Base-by-base conservation (phyloP, 2,329 filamentous ascomycete genomes). In the Cytospora piceae region DNA sequence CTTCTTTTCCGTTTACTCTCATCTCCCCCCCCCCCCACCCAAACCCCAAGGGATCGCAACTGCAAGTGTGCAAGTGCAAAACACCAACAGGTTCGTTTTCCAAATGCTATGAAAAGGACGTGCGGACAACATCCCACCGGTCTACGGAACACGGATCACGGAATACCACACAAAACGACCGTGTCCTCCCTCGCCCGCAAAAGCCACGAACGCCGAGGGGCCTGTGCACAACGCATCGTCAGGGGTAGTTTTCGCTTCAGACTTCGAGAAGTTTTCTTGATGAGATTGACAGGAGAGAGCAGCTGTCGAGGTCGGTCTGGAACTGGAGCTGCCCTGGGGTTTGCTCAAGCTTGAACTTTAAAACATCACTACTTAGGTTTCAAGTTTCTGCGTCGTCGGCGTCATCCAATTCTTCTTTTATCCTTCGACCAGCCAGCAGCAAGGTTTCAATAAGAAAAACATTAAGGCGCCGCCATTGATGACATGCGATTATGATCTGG, bases 401-500 rank as follows among this genome's bases (percentile, higher is more conserved):
- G 14, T 31, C 52, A 22, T 55, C 31, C 27, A 42, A 14, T 64
- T 24, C 55, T 22, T 22, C 32, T 24, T 39, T 39, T 24, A 42
- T 58, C 52, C n/a, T 27, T 52, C 46, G 63, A 54, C 58, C 39
- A 42, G 27, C 27, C 27, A 29, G 27, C 27, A 39, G 39, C 39
- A 42, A 42, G 39, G 39, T 42, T 42, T n/a, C 17, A 42, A 22
- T 9, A 24, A n/a, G 6, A 22, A 12, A 49, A 24, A 49, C n/a
- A 22, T 24, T 24, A 49, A n/a, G 46, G 34, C 34, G 8, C 8
- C 46, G 9, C 46, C n/a, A 49, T 49, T 49, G 46, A 49, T 61
- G 65, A 57, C 65, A 67, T 64, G 61, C 61, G 61, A 60, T 42
- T 64, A 64, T 64, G 56, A 60, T 29, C 57, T 32, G 65, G 61